Evolutionary conservation across 192 early-diverging fungal species (phyloP), one percentile per base, ranked within the genome.

Genomic region (Backusella westeae): DNA sequence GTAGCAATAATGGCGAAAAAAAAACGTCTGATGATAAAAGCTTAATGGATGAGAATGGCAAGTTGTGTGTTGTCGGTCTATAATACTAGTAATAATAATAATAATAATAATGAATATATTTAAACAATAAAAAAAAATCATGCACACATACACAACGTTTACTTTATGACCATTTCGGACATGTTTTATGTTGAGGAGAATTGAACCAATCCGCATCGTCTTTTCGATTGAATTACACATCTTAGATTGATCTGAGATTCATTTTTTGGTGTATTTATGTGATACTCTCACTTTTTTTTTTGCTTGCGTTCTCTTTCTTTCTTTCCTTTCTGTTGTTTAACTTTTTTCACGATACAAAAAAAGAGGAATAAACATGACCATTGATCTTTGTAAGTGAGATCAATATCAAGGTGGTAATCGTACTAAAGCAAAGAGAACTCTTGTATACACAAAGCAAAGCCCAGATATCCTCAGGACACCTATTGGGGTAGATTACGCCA

Each of bases 401-500:
- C 19, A 67, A 32, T 34, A 35, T 67, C n/a, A 34, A 29, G 65
- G 14, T 17, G 15, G 32, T 4, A 34, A 15, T 35, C 1, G 9
- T 17, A 21, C 29, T 67, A 29, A 23, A 35, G 0, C 10, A 29
- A 67, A 17, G 34, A 19, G 32, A 15, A 67, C 15, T 14, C 2
- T 14, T 34, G 26, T 17, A 70, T 26, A 23, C 3, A 42, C n/a
- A 46, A 71, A 88, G 87, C 87, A 68, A 85, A 87, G 74, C 82
- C 87, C 63, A 42, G 77, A 34, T 89, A 87, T 79, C 91, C 93
- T 72, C 93, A 92, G 73, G 83, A 83, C 23, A 93, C 89, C 0
- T 95, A 95, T 79, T 78, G 85, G 49, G 94, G 94, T 32, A 86
- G 94, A 29, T 83, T 95, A 46, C 69, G 85, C 56, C 93, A 94